phyloP scores from a whole-genome alignment of 257 asterid species.

The Solanum chilense region DNA sequence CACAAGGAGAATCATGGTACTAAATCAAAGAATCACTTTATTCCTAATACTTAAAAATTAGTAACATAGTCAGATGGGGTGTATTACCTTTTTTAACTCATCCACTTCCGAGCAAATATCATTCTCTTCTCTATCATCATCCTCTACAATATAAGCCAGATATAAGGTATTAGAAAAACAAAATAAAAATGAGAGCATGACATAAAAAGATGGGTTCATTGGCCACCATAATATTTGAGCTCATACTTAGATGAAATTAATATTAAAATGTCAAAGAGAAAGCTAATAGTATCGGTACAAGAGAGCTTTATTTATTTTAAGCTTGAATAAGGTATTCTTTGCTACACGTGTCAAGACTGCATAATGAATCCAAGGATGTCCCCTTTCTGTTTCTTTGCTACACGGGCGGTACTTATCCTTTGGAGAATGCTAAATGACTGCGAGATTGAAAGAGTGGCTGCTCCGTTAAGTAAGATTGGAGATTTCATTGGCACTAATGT shows the following conservation, averaged over 20 bases:
- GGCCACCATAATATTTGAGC: not conserved
- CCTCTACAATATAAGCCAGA: conserved; percentile 22
- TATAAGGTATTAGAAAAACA: not conserved
- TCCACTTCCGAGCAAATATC: conserved; percentile 9
- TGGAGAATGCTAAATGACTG: not conserved
- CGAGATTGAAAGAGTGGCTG: not conserved
- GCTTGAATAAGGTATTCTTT: not conserved
- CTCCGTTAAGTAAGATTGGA: not conserved
- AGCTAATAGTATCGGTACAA: not conserved
- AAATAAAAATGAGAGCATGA: not conserved
- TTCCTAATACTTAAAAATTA: not conserved
- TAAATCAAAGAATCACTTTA: not conserved
- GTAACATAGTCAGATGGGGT: not conserved
- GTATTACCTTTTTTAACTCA: conserved; percentile 19
- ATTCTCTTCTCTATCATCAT: conserved; percentile 18
- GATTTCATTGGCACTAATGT: not conserved
- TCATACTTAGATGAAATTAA: not conserved
- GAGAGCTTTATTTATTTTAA: not conserved
- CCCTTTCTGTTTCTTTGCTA: not conserved
- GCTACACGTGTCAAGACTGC: not conserved
- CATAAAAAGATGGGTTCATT: not conserved
- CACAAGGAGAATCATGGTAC: not conserved
- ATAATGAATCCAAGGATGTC: not conserved
- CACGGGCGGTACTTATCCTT: not conserved
- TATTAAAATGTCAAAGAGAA: not conserved